Evolutionary conservation across 768 basidiomycete genomes (phyloP), one percentile per base, ranked within the genome.

Genomic region (Boletus rubroflammeus): DNA sequence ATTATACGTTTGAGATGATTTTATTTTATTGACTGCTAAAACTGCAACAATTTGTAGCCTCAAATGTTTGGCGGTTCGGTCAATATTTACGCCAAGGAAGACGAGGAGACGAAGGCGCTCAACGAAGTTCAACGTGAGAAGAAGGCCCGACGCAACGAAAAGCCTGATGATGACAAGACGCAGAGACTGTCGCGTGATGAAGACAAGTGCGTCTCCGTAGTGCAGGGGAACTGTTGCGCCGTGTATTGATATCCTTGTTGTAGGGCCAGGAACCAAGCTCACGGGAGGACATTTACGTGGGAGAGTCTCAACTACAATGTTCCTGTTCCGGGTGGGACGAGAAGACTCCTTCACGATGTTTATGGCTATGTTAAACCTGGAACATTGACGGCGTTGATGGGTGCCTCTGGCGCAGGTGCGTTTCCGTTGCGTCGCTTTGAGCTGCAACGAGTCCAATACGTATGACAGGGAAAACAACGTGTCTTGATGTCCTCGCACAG

Each of bases 351-450:
- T 35, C 82, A 91, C 61, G 83, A 90, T 58, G 82, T 93, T 17
- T 80, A 77, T 57, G 91, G 91, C 0, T 93, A 84, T 63, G 88
- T 91, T 40, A 86, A 86, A 61, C 93, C 93, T 10, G 93, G 91
- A 3, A 90, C 85, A n/a, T 69, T 93, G 56, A 93, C 92, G 0
- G 93, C 91, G 1, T 77, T 95, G 10, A 92, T 95, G 90, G 92
- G 92, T 56, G 86, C 86, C 14, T 86, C 84, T 54, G 89, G 89
- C 49, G 88, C 88, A 40, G 86, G 85, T 72, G 65, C 62, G 73
- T 74, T 46, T 57, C 54, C 28, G 29, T 6, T 25, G 8, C 62
- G 66, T 41, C 56, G 63, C 23, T 17, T 42, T 17, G 2, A 21
- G 28, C 17, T 39, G 17, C 35, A 2, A 15, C n/a, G 6, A 43